Conservation (phyloP, 2,329 filamentous ascomycete genomes). For the Monilinia fructigena region DNA sequence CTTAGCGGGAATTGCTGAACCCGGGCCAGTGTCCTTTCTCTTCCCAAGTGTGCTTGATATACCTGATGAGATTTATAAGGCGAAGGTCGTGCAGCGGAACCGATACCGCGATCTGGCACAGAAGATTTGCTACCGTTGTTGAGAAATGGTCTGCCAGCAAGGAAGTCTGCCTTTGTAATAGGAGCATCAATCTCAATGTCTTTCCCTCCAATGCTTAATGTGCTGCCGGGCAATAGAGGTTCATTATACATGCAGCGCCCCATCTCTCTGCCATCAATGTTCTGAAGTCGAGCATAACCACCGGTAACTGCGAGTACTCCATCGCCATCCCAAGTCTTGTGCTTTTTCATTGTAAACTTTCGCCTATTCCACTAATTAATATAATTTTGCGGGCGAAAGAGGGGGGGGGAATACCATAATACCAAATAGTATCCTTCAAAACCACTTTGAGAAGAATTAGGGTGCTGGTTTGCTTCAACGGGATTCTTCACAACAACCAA, state of each 20-base stretch:
- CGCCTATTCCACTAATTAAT: slow-evolving; percentile 48
- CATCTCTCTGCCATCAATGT: slow-evolving; percentile 62
- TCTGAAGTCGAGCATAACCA: slow-evolving; percentile 59
- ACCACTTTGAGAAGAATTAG: slow-evolving; percentile 15
- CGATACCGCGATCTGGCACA: slow-evolving; percentile 23
- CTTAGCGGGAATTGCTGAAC: slow-evolving; percentile 42
- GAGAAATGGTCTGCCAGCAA: slow-evolving; percentile 50
- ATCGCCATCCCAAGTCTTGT: slow-evolving; percentile 77
- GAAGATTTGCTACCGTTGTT: slow-evolving; percentile 30
- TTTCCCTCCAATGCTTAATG: slow-evolving; percentile 62
- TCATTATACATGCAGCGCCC: slow-evolving; percentile 56
- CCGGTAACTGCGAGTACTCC: slow-evolving; percentile 58
- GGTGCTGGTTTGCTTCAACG: slow-evolving; percentile 25
- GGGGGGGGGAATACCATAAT: slow-evolving; percentile 33
- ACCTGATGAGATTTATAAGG: slow-evolving; percentile 3
- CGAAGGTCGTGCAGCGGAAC: slow-evolving; percentile 25
- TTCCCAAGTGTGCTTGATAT: slow-evolving; percentile 28
- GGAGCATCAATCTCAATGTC: slow-evolving; percentile 66
- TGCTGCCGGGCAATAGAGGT: slow-evolving; percentile 58
- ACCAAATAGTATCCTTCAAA: slow-evolving; percentile 40
- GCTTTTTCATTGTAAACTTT: slow-evolving; percentile 68
- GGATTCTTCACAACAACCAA: slow-evolving; percentile 36
- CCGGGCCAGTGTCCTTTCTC: slow-evolving; percentile 36
- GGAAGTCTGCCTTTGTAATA: slow-evolving; percentile 59
- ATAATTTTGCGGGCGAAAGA: not conserved